Base-by-base conservation (phyloP, 192 early-diverging fungal genomes). In the Entophlyctis helioformis region DNA sequence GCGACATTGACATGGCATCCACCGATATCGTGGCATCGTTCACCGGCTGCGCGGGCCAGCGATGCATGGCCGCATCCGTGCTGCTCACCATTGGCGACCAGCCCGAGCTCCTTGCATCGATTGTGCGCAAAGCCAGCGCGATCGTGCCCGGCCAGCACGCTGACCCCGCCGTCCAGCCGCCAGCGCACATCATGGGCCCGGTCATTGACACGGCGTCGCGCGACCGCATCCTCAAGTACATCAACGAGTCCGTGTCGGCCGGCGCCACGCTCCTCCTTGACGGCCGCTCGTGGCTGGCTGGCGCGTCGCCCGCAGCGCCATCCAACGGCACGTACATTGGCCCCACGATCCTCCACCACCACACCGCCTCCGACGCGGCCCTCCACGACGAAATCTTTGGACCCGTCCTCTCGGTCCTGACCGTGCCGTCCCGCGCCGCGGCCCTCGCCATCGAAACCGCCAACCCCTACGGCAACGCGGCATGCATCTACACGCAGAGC, bases 351-450 rank as follows among this genome's bases (percentile, higher is more conserved):
- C 56, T 88, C 28, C 41, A 57, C 32, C 86, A 86, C 49, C 63
- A 52, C 6, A 63, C 62, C 34, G 52, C 67, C 25, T 44, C 49
- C 24, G 84, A 85, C 43, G 34, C 50, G 9, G 84, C 84, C 22
- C 63, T 86, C 52, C 70, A 78, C 39, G 71, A 76, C 39, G 86
- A 89, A 67, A 86, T 89, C 43, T 89, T 89, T 71, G 86, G 86
- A 7, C 86, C 86, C 0, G 81, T 84, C 6, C 54, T 89, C 40
- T 78, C 75, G 24, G 67, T 89, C 35, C 61, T 76, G 49, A 62
- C 68, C 12, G 71, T 70, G 37, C 44, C 54, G 6, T 55, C 35
- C 46, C 57, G 63, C 18, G 79, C 81, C 22, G 75, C 80, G 46
- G 86, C 86, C 0, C 48, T 89, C 37, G 71, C 43, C 7, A 71